A percentile compares a stretch with the other conserved stretches of the same genome.
These are phyloP conservation scores for Phoma sp. DNA, from an alignment of 2,329 filamentous ascomycete genomes.

Conservation along the genomic window DNA sequence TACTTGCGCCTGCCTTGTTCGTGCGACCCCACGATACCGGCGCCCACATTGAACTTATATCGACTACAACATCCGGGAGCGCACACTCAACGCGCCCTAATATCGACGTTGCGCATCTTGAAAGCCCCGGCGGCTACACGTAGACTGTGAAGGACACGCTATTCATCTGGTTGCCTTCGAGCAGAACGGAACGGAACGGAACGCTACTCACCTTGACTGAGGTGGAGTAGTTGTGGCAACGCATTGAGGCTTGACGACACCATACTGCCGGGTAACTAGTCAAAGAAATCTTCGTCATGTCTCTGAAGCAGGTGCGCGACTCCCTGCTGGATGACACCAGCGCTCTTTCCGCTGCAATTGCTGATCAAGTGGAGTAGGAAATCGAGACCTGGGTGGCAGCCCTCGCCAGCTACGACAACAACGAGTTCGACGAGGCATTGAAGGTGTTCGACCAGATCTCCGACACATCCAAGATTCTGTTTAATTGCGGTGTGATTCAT, in stretches of 20 bases:
- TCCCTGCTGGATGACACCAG: constrained; percentile 13
- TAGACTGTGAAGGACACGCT: constrained; percentile 19
- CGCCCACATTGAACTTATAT: constrained; percentile 13
- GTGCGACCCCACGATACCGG: constrained; percentile 16
- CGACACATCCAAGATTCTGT: constrained; percentile 97
- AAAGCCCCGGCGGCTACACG: constrained; percentile 42
- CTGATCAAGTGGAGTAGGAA: constrained; percentile 66
- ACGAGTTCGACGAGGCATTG: constrained; percentile 91
- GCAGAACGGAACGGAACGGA: constrained; percentile 26
- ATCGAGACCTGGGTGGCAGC: constrained; percentile 98
- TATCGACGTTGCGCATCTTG: constrained; percentile 22
- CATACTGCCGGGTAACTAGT: constrained; percentile 49
- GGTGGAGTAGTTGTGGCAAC: constrained; percentile 33
- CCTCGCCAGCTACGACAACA: constrained; percentile 91
- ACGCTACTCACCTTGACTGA: constrained; percentile 27
- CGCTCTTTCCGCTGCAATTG: constrained; percentile 25
- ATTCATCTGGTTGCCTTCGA: constrained; percentile 25
- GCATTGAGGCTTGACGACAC: constrained; percentile 47
- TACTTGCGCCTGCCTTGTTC: constrained; percentile 24
- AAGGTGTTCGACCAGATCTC: constrained; percentile 83
- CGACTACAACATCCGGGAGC: constrained; percentile 23
- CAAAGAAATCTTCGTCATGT: constrained; percentile 50
- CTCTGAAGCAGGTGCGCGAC: constrained; percentile 54
- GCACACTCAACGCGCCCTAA: constrained; percentile 18
- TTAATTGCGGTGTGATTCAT: constrained; percentile 98